These are phyloP conservation scores for Nothomitra cinnamomea DNA, from an alignment of 2,329 filamentous ascomycete species.

Conservation along the genomic window DNA sequence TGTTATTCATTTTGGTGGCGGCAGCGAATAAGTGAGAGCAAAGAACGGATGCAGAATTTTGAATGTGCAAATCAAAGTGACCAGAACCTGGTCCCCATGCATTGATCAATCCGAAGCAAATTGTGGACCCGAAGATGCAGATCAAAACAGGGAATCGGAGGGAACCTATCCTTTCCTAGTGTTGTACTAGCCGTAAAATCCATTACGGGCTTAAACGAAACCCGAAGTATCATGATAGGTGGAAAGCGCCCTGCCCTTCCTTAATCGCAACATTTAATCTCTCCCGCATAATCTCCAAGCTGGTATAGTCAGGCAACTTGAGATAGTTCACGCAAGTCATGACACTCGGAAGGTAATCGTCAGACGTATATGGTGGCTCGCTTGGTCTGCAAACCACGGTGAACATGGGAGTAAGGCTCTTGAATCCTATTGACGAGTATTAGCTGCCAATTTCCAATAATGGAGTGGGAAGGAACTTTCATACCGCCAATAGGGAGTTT, in stretches of 20 bases:
- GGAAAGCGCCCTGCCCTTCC: conserved; percentile 95
- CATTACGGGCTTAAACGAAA: conserved; percentile 5
- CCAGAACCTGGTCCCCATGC: not conserved
- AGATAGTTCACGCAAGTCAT: conserved; percentile 99
- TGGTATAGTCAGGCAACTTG: conserved; percentile 89
- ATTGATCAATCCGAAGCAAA: not conserved
- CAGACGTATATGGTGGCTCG: conserved; percentile 79
- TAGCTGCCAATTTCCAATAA: not conserved
- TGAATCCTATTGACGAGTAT: conserved; percentile 52
- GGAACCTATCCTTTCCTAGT: not conserved
- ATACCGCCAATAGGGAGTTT: conserved; percentile 95
- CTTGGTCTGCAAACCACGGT: conserved; percentile 99
- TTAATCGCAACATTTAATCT: conserved; percentile 73
- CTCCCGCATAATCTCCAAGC: conserved; percentile 55
- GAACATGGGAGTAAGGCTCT: conserved; percentile 92
- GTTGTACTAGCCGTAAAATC: not conserved
- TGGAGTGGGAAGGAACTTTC: conserved; percentile 18
- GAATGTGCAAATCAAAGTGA: conserved; percentile 1
- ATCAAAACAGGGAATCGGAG: not conserved
- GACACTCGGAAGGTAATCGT: conserved; percentile 97
- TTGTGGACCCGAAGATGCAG: not conserved
- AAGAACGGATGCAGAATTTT: not conserved
- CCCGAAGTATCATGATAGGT: conserved; percentile 49
- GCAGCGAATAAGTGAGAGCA: not conserved
- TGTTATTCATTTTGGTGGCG: not conserved